Evolutionary conservation across 2,329 filamentous ascomycete genomes (phyloP).

Genomic region (Aspergillus phoenicis): DNA sequence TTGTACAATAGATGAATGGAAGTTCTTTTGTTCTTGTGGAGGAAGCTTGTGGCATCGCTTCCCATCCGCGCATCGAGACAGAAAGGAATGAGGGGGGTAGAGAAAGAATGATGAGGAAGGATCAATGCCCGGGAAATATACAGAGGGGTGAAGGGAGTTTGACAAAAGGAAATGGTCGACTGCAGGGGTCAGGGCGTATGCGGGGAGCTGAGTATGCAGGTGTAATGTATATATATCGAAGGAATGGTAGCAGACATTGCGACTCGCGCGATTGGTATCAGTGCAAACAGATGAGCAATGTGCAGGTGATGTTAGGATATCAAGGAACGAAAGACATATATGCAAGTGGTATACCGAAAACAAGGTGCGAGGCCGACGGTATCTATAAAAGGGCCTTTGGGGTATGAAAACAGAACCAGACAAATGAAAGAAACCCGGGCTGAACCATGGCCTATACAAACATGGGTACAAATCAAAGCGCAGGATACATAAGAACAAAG

Average conservation of each 20-base stretch:
- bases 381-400: conserved; percentile 43
- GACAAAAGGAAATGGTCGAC: conserved; percentile 27
- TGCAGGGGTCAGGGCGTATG: conserved; percentile 14
- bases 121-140: conserved; percentile 17
- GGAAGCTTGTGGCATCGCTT: conserved; percentile 12
- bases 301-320: conserved; percentile 24
- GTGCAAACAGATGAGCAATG: conserved; percentile 21
- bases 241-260: conserved; percentile 32
- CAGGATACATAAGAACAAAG: conserved; percentile 11
- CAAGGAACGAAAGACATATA: conserved; percentile 23
- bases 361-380: conserved; percentile 37
- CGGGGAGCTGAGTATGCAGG: conserved; percentile 5
- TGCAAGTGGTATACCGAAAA: conserved; percentile 29
- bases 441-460: conserved; percentile 27
- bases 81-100: conserved; percentile 26
- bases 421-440: conserved; percentile 27
- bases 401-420: conserved; percentile 41
- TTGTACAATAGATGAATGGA: conserved; percentile 20
- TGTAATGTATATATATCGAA: conserved; percentile 20
- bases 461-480: conserved; percentile 20
- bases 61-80: conserved; percentile 15
- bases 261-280: conserved; percentile 39
- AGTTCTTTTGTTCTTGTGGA: conserved; percentile 11
- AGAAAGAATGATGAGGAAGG: conserved; percentile 16
- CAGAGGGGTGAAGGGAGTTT: conserved; percentile 19